Conservation (phyloP, 2,329 filamentous ascomycete genomes). For the Colletotrichum caudatum region DNA sequence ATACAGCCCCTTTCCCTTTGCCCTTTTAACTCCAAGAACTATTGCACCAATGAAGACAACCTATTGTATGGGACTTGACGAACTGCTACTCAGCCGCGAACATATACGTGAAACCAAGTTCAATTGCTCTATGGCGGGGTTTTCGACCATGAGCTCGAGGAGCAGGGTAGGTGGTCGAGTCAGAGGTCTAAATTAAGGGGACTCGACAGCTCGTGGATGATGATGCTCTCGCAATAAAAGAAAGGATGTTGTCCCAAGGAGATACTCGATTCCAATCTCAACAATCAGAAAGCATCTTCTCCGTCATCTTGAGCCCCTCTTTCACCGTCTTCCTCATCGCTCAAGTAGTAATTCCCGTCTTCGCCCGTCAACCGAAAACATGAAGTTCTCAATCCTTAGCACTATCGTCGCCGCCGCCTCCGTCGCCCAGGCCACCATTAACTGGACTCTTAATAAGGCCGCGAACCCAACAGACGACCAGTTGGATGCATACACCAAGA, state of each 20-base stretch:
- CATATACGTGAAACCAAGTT: slow-evolving; percentile 6
- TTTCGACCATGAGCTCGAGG: not conserved
- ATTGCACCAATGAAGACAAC: not conserved
- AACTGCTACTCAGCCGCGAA: not conserved
- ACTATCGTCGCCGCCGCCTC: slow-evolving; percentile 48
- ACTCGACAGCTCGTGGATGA: not conserved
- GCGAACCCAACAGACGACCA: slow-evolving; percentile 58
- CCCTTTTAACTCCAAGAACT: not conserved
- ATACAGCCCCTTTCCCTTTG: not conserved
- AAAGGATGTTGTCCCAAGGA: not conserved
- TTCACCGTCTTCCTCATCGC: not conserved
- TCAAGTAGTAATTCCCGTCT: not conserved
- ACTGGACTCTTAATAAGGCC: slow-evolving; percentile 53
- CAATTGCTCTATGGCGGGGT: not conserved
- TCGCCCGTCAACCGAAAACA: slow-evolving; percentile 5
- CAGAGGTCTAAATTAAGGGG: not conserved
- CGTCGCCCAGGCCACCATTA: slow-evolving; percentile 53
- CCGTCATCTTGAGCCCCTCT: not conserved
- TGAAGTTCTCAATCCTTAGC: slow-evolving; percentile 47
- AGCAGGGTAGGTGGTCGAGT: not conserved
- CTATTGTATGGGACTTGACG: not conserved
- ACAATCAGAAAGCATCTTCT: not conserved
- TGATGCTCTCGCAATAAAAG: not conserved
- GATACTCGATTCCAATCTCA: not conserved
- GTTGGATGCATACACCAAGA: slow-evolving; percentile 57